Conservation (phyloP, 2,329 filamentous ascomycete genomes). For the Fusarium vanettenii region DNA sequence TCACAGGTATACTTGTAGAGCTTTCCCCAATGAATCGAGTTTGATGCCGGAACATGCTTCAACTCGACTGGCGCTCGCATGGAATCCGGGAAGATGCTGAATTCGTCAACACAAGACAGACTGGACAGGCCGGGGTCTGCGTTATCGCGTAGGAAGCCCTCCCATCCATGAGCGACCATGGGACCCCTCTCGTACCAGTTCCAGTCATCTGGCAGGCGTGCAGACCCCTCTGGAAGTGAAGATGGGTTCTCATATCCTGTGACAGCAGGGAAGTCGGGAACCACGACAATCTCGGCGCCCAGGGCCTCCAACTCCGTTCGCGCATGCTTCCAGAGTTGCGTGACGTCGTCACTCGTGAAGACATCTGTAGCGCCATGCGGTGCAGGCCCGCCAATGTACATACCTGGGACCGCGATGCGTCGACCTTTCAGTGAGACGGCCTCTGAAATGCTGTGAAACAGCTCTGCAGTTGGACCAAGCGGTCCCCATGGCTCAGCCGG, state of each 20-base stretch:
- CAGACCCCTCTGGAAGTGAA: constrained; percentile 48
- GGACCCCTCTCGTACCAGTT: constrained; percentile 46
- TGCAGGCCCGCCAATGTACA: background rate
- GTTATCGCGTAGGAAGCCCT: constrained; percentile 14
- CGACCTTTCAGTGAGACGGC: background rate
- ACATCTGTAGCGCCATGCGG: constrained; percentile 34
- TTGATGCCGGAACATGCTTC: background rate
- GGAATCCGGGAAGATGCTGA: constrained; percentile 46
- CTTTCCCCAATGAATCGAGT: constrained; percentile 16
- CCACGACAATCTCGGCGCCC: background rate
- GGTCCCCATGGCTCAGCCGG: background rate
- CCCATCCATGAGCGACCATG: constrained; percentile 33
- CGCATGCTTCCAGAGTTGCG: background rate
- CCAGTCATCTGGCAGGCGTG: constrained; percentile 54
- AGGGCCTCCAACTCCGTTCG: background rate
- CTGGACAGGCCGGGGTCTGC: constrained; percentile 15
- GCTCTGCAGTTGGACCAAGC: background rate
- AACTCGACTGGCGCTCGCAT: constrained; percentile 15
- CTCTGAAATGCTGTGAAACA: background rate
- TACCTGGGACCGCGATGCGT: background rate
- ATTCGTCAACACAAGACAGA: constrained; percentile 54
- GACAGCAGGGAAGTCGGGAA: constrained; percentile 56
- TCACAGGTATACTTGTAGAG: background rate
- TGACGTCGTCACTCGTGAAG: background rate
- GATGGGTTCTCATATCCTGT: constrained; percentile 59